Evolutionary conservation across 2,329 filamentous ascomycete genomes (phyloP), one percentile per base, ranked within the genome.

Genomic region (Colletotrichum musae): DNA sequence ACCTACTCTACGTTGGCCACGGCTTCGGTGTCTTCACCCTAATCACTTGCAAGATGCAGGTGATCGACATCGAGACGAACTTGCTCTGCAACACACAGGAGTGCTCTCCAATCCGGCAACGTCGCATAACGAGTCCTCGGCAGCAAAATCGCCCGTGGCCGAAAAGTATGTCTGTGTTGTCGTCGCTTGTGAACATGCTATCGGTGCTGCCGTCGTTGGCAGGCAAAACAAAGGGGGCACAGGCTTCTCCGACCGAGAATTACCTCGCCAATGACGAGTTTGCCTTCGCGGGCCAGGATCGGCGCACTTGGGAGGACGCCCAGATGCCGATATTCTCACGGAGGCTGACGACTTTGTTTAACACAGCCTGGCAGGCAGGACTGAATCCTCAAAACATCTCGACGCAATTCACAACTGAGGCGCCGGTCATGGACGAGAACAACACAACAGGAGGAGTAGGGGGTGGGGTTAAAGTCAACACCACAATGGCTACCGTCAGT

Each of bases 341-440:
- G 5, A 39, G 52, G 16, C n/a, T 41, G 10, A 56, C 52, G 16
- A 24, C 32, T 1, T 7, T 24, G n/a, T 18, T 56, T 5, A 56
- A 56, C 52, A 56, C 52, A 2, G 52, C 52, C n/a, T 56, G 52
- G 52, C 16, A 56, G 3, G 52, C 32, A 10, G 32, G 52, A 3
- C 9, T 56, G 6, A n/a, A 56, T 28, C 9, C 28, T 32, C 2
- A 9, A 9, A 32, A 32, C 28, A 32, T 32, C 28, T 32, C 28
- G 28, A 32, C 28, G 7, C 28, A 32, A 15, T 6, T 16, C 52
- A 18, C n/a, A 3, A 43, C 41, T 5, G 28, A 43, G 9, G n/a
- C 39, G 41, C 28, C 9, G 32, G 6, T 41, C 52, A 5, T 39
- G 51, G 26, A 36, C 26, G 28, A 53, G 15, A n/a, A 36, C 18